Conservation (phyloP, 176 grass and related monocot genomes). For the Oryza rufipogon region DNA sequence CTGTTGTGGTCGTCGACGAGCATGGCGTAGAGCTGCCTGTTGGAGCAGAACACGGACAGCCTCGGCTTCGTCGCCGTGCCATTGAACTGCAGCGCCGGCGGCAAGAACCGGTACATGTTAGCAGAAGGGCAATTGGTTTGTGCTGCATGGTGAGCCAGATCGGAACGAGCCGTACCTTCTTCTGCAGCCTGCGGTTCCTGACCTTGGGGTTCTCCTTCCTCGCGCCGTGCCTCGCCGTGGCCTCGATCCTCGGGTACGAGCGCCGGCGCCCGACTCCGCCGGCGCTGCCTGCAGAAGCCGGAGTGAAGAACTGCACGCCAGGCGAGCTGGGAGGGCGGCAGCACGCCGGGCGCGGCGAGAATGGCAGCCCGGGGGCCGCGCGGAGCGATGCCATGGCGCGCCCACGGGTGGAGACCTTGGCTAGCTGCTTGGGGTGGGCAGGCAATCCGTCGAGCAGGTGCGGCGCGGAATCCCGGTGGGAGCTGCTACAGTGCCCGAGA, state of each 20-base stretch:
- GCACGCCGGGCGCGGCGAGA: neutral
- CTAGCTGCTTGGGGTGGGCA: neutral
- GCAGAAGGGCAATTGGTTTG: neutral
- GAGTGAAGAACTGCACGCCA: neutral
- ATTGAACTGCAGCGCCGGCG: conserved; percentile 59
- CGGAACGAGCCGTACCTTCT: conserved; percentile 56
- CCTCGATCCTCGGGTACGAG: conserved; percentile 57
- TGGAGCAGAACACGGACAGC: conserved; percentile 90
- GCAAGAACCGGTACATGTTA: neutral
- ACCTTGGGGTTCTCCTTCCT: conserved; percentile 79
- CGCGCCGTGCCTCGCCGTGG: conserved; percentile 54
- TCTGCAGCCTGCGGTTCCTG: conserved; percentile 72
- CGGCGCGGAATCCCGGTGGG: neutral
- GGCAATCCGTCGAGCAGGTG: conserved; percentile 58
- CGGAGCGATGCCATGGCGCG: conserved; percentile 36
- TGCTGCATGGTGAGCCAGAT: no score
- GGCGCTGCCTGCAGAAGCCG: neutral
- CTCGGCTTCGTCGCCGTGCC: conserved; percentile 77
- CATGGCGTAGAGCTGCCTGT: conserved; percentile 82
- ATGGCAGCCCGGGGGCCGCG: neutral
- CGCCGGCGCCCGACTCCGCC: neutral
- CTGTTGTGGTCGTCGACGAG: conserved; percentile 88
- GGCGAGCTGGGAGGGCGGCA: neutral
- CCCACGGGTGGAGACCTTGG: no score
- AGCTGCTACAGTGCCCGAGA: no score